Evolutionary conservation across 169 alveolate species (phyloP), one percentile per base, ranked within the genome.

Genomic region (Plasmodium adleri): DNA sequence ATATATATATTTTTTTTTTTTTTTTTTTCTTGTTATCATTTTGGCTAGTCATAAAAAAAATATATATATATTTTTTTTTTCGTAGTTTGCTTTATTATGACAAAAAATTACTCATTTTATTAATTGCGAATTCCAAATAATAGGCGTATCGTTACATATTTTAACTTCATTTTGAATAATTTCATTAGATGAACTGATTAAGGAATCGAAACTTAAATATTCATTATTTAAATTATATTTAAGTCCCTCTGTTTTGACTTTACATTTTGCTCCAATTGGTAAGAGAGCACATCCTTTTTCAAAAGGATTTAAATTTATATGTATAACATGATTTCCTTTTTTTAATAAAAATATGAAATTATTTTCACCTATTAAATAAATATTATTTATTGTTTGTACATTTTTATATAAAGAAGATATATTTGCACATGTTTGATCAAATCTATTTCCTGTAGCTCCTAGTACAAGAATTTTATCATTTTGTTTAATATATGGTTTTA

Each of bases 371-470:
- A 85, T 63, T 85, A 85, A 71, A 54, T 85, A 85, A 39, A 85
- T 0, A 85, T 54, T 85, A 68, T 52, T 50, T 71, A 58, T 28
- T 12, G 74, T 70, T 13, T 52, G n/a, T 7, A 32, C 64, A 5
- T 71, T 71, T 59, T 85, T 85, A 39, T 85, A 85, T 28, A 85
- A 50, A 28, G 72, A 59, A 0, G 74, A 63, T 26, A 85, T 85
- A 71, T 85, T 85, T 71, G 92, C 92, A 28, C 92, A 85, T n/a
- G 92, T 72, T 12, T 85, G 92, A 52, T 85, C 92, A 85, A 85
- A 85, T 32, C 92, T 22, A 52, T 85, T 85, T 70, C 92, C 92
- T 71, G 92, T 85, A 10, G 87, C 92, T 12, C 92, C 92, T 47
- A 85, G 20, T 39, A 85, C 70, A 43, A 85, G 12, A 26, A 85